Conservation (phyloP, 441 rosid species). For the Lepidium campestre region DNA sequence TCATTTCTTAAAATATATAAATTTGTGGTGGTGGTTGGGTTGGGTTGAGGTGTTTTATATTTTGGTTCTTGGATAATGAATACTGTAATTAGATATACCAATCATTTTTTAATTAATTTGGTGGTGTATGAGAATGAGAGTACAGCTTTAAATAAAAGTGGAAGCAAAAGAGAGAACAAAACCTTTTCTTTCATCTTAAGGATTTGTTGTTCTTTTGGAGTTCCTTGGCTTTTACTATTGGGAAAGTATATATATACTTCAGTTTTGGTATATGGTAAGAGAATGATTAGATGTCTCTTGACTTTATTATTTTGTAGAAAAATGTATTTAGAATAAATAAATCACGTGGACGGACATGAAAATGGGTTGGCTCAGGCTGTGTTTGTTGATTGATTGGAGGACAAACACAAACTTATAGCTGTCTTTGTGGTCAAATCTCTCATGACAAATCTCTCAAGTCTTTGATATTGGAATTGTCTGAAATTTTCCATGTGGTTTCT, state of each 20-base stretch:
- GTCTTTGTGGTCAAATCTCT: constrained; percentile 2
- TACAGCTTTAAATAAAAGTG: constrained; percentile 9
- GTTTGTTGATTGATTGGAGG: constrained; percentile 15
- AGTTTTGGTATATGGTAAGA: background rate
- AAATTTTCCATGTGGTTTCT: background rate
- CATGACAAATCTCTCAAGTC: background rate
- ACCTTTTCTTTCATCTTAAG: constrained; percentile 11
- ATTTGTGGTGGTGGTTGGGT: constrained; percentile 3
- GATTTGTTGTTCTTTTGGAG: background rate
- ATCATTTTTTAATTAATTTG: constrained; percentile 45
- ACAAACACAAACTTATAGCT: constrained; percentile 20
- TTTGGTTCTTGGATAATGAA: constrained; percentile 38
- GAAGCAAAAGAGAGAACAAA: background rate
- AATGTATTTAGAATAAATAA: too few relatives aligned
- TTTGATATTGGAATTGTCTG: background rate
- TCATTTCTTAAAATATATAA: constrained; percentile 12
- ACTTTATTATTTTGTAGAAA: background rate
- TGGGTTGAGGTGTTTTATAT: constrained; percentile 22
- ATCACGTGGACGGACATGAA: constrained; percentile 14
- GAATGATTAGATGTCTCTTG: background rate
- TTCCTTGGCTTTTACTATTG: constrained; percentile 7
- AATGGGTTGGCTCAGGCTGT: constrained; percentile 23
- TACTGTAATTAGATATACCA: constrained; percentile 55
- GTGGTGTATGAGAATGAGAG: constrained; percentile 30
- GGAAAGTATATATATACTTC: constrained; percentile 19